Evolutionary conservation across 2,329 filamentous ascomycete genomes (phyloP), one percentile per base, ranked within the genome.

Genomic region (Penicillium thymicola): DNA sequence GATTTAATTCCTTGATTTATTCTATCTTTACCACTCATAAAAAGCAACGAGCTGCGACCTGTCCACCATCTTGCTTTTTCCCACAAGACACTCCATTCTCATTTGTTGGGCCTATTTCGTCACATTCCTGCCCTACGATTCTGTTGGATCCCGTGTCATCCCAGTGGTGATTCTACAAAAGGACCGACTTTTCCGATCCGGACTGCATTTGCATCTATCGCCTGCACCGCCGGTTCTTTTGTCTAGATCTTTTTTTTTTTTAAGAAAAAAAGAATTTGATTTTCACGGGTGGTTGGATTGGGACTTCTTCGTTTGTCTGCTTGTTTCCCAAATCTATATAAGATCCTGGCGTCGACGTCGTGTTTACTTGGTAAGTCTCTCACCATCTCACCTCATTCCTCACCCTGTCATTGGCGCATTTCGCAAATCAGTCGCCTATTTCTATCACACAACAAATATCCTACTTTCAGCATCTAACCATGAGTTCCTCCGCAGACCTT

Each of bases 141-240:
- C 67, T 67, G 65, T 51, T 64, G 60, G 50, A 50, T 54, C 55
- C 63, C 60, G 62, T 64, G 58, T 56, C 61, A 54, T 62, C 59
- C 58, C 56, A 59, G 66, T 66, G 64, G 63, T 61, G 61, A 55
- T 69, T 64, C 67, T 70, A 71, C 49, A 68, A 70, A 72, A 70
- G 65, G 70, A 67, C 69, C 63, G 56, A 47, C 61, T 63, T 59
- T 68, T 69, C 71, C 70, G 68, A 74, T 72, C 70, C 69, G 59
- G 66, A 66, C 66, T 69, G 69, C 70, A 70, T 62, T 59, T 65
- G 64, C 62, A 67, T 64, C 64, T 57, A 62, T 61, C 59, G 55
- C 56, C 64, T 64, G 59, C 60, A 65, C 63, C 60, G 65, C 56
- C 62, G 58, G 58, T 64, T 65, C n/a, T 37, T 60, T 63, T 64